Evolutionary conservation across 345 rosid genomes (phyloP).

Genomic region (Linum tenue): DNA sequence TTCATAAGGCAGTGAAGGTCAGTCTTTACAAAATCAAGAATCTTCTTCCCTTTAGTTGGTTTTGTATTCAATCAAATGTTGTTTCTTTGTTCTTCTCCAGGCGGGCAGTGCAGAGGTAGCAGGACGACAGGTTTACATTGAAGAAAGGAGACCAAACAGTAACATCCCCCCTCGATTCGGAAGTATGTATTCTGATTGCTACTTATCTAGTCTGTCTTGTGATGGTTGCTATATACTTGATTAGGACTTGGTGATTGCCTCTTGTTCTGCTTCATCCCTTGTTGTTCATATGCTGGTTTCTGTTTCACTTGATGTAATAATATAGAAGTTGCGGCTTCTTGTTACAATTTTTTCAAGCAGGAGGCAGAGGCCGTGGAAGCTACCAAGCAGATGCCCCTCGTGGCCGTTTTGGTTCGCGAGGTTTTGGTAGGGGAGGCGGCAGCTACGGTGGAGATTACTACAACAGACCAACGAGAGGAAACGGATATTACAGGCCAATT

Average conservation of each 20-base stretch:
- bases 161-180: conserved; percentile 49
- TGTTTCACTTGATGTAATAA: not conserved
- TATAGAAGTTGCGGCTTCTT: not conserved
- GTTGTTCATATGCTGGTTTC: not conserved
- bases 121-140: conserved; percentile 56
- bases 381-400: conserved; percentile 37
- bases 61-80: not conserved
- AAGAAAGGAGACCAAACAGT: conserved; percentile 60
- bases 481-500: conserved; percentile 36
- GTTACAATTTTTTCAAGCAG: conserved; percentile 21
- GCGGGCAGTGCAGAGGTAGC: conserved; percentile 43
- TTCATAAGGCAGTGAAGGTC: conserved; percentile 51
- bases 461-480: conserved; percentile 34
- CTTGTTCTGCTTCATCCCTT: not conserved
- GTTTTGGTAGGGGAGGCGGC: conserved; percentile 29
- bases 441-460: conserved; percentile 35
- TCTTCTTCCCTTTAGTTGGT: not conserved
- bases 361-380: conserved; percentile 52
- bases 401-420: conserved; percentile 37
- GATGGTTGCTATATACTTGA: not conserved
- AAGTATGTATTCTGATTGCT: conserved; percentile 30
- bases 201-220: not conserved
- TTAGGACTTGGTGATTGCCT: too few relatives aligned
- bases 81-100: conserved; percentile 20
- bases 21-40: conserved; percentile 3